These are phyloP conservation scores for Mangifera indica DNA, from an alignment of 345 rosid species.

Conservation along the genomic window DNA sequence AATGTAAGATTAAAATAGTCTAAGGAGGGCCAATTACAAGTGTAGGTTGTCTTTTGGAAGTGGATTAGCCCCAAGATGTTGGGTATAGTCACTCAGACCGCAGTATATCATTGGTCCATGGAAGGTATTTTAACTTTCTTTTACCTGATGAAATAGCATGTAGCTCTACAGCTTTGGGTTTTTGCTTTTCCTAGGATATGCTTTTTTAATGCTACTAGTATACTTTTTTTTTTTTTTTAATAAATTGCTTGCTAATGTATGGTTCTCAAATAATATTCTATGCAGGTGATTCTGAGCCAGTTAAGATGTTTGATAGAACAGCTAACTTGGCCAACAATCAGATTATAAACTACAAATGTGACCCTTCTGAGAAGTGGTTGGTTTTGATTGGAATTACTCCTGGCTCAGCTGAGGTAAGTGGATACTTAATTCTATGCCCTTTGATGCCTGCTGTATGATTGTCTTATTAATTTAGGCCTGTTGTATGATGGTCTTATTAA, in stretches of 20 bases:
- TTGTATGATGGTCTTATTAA: too few species aligned
- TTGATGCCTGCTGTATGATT: neutral
- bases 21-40: slow-evolving; percentile 15
- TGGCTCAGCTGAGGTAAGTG: slow-evolving; percentile 88
- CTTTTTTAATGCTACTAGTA: slow-evolving; percentile 2
- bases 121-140: slow-evolving; percentile 59
- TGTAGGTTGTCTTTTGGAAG: slow-evolving; percentile 95
- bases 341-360: slow-evolving; percentile 93
- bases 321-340: slow-evolving; percentile 92
- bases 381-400: slow-evolving; percentile 98
- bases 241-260: slow-evolving; percentile 6
- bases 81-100: slow-evolving; percentile 85
- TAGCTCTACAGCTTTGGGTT: neutral
- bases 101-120: slow-evolving; percentile 97
- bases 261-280: slow-evolving; percentile 8
- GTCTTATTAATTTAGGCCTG: too few species aligned
- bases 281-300: slow-evolving; percentile 95
- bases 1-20: neutral
- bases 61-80: slow-evolving; percentile 93
- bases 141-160: slow-evolving; percentile 11
- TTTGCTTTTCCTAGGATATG: neutral
- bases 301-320: slow-evolving; percentile 94
- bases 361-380: slow-evolving; percentile 94
- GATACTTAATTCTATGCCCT: neutral
- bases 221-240: neutral